Evolutionary conservation across 768 basidiomycete species (phyloP), one percentile per base, ranked within the genome.

Genomic region (Dioszegia crocea): DNA sequence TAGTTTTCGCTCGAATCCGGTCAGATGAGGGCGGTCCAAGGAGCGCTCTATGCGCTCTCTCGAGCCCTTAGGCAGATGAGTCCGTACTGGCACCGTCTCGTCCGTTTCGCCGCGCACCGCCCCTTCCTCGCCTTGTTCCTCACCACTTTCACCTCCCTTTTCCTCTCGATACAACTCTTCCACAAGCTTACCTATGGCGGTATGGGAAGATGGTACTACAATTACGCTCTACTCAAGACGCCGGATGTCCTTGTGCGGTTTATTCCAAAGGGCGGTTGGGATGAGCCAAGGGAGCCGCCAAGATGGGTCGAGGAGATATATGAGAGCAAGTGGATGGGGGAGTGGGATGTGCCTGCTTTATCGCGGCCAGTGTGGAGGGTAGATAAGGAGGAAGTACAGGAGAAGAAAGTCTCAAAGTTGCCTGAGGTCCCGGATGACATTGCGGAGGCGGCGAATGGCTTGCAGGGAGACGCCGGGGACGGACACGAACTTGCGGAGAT

Each of bases 251-350:
- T 66, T 14, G 54, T 53, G 3, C 49, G 59, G 26, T 30, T 62
- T 26, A 23, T 66, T 23, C 64, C 64, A 30, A 19, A 36, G n/a
- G 64, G 61, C 9, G 24, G 39, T 16, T 66, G 53, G 48, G 57
- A 54, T 8, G 53, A 40, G 11, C 44, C 59, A 4, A 55, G 59
- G 16, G 36, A 43, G 17, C 55, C 61, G 1, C 64, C 64, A 17
- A 38, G 64, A 43, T 66, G 57, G 57, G 36, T 66, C 3, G 52
- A 44, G 33, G 61, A 62, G 43, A 60, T 66, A 21, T 46, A 56
- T 44, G 55, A 52, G 26, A 61, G 61, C 14, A 51, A 57, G 10
- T 66, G 64, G 64, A 66, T 66, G 64, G 64, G 64, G 0, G 44
- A 56, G 4, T 66, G 57, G 57, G 49, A 33, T 9, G 31, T 60